Percentiles rank a stretch among this genome's conserved stretches.
Conservation (phyloP, 257 asterid species). For the Nicotiana benthamiana region DNA sequence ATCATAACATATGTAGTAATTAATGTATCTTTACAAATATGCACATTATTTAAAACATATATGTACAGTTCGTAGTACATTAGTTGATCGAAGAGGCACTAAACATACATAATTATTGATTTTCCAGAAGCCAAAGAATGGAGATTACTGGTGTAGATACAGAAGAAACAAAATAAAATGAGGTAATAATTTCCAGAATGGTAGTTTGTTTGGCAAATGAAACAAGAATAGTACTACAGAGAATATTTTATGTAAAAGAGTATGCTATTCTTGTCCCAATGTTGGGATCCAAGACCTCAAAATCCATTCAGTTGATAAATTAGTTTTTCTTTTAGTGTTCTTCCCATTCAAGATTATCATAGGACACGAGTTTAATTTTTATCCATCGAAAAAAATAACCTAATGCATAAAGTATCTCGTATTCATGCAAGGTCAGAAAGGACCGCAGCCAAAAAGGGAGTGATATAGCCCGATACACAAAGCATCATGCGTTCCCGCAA, state of each 20-base stretch:
- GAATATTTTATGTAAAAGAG: not conserved
- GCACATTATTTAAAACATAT: not conserved
- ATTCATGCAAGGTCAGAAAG: too few relatives aligned
- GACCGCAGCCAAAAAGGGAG: too few relatives aligned
- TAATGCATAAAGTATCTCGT: too few relatives aligned
- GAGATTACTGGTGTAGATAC: not conserved
- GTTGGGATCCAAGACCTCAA: constrained; percentile 14
- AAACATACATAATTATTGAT: constrained; percentile 5
- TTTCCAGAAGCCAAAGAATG: not conserved
- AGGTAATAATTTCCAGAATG: constrained; percentile 15
- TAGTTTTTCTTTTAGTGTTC: constrained; percentile 13
- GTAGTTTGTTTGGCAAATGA: constrained; percentile 15
- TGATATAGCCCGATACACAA: too few relatives aligned
- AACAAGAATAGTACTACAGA: not conserved
- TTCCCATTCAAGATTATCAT: constrained; percentile 4
- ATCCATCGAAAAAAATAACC: rapidly evolving
- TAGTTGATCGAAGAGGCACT: constrained; percentile 4
- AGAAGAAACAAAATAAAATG: constrained; percentile 15
- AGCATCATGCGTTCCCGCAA: too few relatives aligned
- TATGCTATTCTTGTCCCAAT: not conserved
- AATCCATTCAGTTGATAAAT: constrained; percentile 3
- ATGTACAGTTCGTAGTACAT: not conserved
- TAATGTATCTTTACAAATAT: not conserved
- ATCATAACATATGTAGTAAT: too few relatives aligned
- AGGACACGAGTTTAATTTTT: too few relatives aligned